Percentiles rank a stretch among this genome's conserved stretches.
Evolutionary conservation across 1,284 basidiomycete species (phyloP).

Genomic region (Ustilago xerochloae): DNA sequence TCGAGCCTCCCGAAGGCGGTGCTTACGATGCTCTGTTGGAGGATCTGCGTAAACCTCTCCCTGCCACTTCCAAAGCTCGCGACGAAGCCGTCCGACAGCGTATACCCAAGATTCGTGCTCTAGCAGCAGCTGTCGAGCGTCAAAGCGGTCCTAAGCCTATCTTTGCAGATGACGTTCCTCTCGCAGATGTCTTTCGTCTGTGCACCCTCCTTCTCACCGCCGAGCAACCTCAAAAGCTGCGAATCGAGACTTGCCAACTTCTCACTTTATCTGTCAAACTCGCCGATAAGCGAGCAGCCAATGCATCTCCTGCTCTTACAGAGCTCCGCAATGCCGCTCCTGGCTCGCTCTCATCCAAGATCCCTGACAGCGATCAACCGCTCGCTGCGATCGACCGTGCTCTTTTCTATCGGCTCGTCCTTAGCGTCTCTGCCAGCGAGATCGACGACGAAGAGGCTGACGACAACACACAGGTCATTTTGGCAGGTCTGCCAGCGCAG

Average conservation of each 20-base stretch:
- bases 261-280: conserved; percentile 49
- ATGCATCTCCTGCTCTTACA: conserved; percentile 45
- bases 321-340: conserved; percentile 59
- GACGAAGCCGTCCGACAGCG: conserved; percentile 43
- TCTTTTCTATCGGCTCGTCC: conserved; percentile 57
- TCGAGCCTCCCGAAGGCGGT: conserved; percentile 33
- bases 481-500: conserved; percentile 50
- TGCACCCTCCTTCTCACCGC: conserved; percentile 50
- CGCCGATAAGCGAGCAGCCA: conserved; percentile 47
- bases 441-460: conserved; percentile 38
- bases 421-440: conserved; percentile 41
- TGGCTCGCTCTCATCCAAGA: conserved; percentile 57
- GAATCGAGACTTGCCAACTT: conserved; percentile 52
- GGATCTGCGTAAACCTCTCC: conserved; percentile 44
- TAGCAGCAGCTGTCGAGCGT: conserved; percentile 45
- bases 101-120: conserved; percentile 37
- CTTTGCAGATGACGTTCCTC: conserved; percentile 41
- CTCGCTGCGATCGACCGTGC: conserved; percentile 60
- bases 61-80: conserved; percentile 30
- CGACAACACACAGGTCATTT: conserved; percentile 31
- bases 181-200: conserved; percentile 52
- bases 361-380: conserved; percentile 54
- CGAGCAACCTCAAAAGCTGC: conserved; percentile 41
- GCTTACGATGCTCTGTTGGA: conserved; percentile 33
- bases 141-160: conserved; percentile 35